These are phyloP conservation scores for Misopates orontium DNA, from an alignment of 257 asterid species.

Conservation along the genomic window DNA sequence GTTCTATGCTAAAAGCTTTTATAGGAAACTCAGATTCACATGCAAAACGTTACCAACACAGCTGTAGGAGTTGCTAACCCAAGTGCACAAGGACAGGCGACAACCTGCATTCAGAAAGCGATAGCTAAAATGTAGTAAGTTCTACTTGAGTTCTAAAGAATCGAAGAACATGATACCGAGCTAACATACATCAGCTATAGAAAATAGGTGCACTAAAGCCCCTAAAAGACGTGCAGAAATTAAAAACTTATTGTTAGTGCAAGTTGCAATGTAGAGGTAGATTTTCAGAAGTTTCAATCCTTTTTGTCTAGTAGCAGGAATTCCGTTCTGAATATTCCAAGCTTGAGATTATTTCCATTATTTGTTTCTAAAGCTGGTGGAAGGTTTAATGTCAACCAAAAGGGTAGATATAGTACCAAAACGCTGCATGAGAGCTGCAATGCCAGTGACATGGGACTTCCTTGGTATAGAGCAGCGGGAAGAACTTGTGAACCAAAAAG, in stretches of 20 bases:
- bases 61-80: slow-evolving; percentile 99
- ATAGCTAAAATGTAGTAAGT: slow-evolving; percentile 23
- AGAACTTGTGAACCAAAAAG: slow-evolving; percentile 72
- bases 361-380: not conserved
- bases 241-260: slow-evolving; percentile 1
- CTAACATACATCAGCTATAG: not conserved
- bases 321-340: slow-evolving; percentile 6
- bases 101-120: slow-evolving; percentile 63
- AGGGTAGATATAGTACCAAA: slow-evolving; percentile 56
- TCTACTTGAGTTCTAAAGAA: slow-evolving; percentile 4
- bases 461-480: slow-evolving; percentile 87
- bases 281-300: slow-evolving; percentile 23
- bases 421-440: slow-evolving; percentile 99
- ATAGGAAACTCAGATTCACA: slow-evolving; percentile 20
- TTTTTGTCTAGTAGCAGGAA: slow-evolving; percentile 20
- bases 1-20: slow-evolving; percentile 17
- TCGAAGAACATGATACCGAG: not conserved
- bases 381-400: slow-evolving; percentile 1
- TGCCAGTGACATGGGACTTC: slow-evolving; percentile 88
- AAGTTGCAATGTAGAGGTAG: slow-evolving; percentile 6
- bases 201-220: slow-evolving; percentile 14
- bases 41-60: slow-evolving; percentile 68
- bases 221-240: not conserved
- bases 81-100: slow-evolving; percentile 99
- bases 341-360: not conserved